Evolutionary conservation across 805 yeast genomes (phyloP), one percentile per base, ranked within the genome.

Genomic region (Monosporozyma aerobia): DNA sequence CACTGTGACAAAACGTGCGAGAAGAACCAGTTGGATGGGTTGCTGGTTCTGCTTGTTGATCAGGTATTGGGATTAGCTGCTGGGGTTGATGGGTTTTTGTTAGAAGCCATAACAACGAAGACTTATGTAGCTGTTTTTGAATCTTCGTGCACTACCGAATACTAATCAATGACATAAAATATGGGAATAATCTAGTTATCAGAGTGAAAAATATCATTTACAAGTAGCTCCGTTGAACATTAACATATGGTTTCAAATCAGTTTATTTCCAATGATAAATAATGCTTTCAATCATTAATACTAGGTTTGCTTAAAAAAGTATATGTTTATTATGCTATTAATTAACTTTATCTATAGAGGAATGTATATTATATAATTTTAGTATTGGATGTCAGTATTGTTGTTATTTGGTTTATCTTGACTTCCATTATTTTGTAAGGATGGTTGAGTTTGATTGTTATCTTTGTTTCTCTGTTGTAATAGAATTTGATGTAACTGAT

Each of bases 401-500:
- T 29, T 22, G 23, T 44, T 48, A 44, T 45, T 51, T 56, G 53
- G 58, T 58, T 44, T 49, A 53, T 16, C 44, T 47, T 25, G 49
- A 59, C 52, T 41, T 4, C 13, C 23, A 59, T 49, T 45, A 33
- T 23, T 25, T 13, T 47, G 29, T 40, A 9, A 5, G 29, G 16
- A n/a, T 7, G 35, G 7, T 13, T 16, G 30, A 10, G 23, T 6
- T 23, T 43, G 45, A 23, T 47, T 47, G 22, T 35, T 46, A 9
- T 11, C 27, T 14, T 13, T 35, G 23, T 47, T 40, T 43, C 49
- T 59, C 32, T 62, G 67, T 39, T 62, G 64, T 48, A 63, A 47
- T 37, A 62, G 51, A 45, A 63, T 51, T 44, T 57, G 64, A 50
- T 61, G 69, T 39, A 57, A 53, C 55, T 60, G 66, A 29, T 54